phyloP scores from a whole-genome alignment of 2,329 filamentous ascomycete species.

The Polytolypa hystricis region DNA sequence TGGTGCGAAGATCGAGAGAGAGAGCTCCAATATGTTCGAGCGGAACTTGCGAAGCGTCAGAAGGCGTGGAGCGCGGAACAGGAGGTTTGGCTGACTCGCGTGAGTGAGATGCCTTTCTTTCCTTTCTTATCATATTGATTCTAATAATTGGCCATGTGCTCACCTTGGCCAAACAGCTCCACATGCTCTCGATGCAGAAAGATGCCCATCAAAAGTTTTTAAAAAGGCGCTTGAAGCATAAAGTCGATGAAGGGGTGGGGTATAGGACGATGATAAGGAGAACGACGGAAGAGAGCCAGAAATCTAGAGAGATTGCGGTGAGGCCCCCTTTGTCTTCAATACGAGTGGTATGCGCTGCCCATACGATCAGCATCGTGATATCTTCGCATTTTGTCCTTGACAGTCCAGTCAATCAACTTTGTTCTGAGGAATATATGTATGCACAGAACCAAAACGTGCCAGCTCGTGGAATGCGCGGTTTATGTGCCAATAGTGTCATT shows the following conservation, averaged over 20 bases:
- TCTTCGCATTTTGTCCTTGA: too few relatives aligned
- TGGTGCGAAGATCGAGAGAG: slow-evolving; percentile 21
- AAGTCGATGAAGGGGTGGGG: slow-evolving; percentile 22
- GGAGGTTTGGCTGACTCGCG: slow-evolving; percentile 24
- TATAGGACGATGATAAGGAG: slow-evolving; percentile 15
- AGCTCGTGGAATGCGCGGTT: too few relatives aligned
- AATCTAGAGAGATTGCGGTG: too few relatives aligned
- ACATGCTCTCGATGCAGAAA: slow-evolving; percentile 23
- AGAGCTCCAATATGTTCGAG: slow-evolving; percentile 19
- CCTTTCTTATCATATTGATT: background rate
- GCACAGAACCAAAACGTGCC: too few relatives aligned
- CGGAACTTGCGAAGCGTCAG: slow-evolving; percentile 23
- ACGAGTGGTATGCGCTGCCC: too few relatives aligned
- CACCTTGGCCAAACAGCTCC: slow-evolving; percentile 15
- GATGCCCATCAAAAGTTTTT: slow-evolving; percentile 23
- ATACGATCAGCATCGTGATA: too few relatives aligned
- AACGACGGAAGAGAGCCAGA: slow-evolving; percentile 1
- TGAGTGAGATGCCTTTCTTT: slow-evolving; percentile 13
- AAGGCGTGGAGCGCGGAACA: slow-evolving; percentile 28
- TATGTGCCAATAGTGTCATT: too few relatives aligned
- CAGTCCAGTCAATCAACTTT: too few relatives aligned
- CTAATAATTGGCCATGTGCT: background rate
- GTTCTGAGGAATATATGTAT: too few relatives aligned
- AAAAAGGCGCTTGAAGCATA: slow-evolving; percentile 21
- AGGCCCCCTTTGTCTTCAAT: too few relatives aligned